Evolutionary conservation across 176 grass and related monocot species (phyloP).

Genomic region (Avena eriantha): DNA sequence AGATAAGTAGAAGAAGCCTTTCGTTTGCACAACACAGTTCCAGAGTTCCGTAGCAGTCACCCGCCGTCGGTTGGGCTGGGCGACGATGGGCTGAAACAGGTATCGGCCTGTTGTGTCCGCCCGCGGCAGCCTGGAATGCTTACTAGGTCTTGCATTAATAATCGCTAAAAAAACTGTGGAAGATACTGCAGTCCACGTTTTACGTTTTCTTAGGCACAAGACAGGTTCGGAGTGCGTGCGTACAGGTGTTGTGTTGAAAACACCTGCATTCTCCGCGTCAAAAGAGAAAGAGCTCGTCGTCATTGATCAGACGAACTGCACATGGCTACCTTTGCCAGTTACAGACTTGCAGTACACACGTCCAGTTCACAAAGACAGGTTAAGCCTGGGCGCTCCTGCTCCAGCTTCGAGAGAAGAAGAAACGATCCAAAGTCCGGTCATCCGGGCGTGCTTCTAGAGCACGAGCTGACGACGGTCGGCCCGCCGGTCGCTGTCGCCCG

Average conservation of each 20-base stretch:
- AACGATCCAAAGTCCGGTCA: background rate
- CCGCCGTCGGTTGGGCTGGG: background rate
- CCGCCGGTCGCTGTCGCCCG: background rate
- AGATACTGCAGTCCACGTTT: background rate
- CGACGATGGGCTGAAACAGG: background rate
- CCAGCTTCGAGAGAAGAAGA: background rate
- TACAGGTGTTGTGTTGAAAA: too few species aligned
- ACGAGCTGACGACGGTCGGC: background rate
- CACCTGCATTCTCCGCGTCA: background rate
- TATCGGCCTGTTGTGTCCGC: background rate
- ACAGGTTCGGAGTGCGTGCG: too few species aligned
- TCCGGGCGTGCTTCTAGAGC: background rate
- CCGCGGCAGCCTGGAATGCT: too few species aligned
- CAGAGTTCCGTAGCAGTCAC: background rate
- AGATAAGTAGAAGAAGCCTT: background rate
- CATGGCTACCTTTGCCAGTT: background rate
- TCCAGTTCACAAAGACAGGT: background rate
- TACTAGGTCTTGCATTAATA: background rate
- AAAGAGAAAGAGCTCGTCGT: background rate
- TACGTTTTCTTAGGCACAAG: background rate
- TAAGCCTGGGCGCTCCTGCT: too few species aligned
- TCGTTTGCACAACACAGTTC: background rate
- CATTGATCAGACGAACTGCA: background rate
- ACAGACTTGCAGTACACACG: background rate
- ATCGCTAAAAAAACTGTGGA: background rate